Evolutionary conservation across 2,329 filamentous ascomycete genomes (phyloP), one percentile per base, ranked within the genome.

Genomic region (Cercospora canescens): DNA sequence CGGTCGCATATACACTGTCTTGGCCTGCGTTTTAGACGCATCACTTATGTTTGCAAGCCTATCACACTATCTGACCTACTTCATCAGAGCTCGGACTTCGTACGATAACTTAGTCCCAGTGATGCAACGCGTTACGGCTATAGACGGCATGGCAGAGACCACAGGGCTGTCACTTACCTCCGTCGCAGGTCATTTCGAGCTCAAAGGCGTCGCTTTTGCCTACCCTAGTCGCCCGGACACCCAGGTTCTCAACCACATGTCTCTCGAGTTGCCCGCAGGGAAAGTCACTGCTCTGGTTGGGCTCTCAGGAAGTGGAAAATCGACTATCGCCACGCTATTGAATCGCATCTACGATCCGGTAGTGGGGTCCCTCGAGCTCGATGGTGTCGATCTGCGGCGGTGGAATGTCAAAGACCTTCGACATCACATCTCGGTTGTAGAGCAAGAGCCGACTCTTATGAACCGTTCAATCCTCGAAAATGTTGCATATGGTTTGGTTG

Each of bases 391-490:
- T 32, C 12, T 60, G 21, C 12, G 28, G n/a, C 64, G 74, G 1
- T 66, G 45, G 45, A 50, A 50, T 28, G 45, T 70, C 28, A 76
- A 76, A 32, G 65, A 50, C 28, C 45, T 50, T 66, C 1, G 64
- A 70, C 26, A 73, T 54, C 18, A 69, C 70, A 32, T 66, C 76
- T 41, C 55, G 71, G n/a, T 72, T 34, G 84, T 86, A 3, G 82
- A 83, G 52, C 84, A 86, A 69, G 83, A 86, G 56, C 82, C 84
- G 1, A 81, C 80, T 11, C 76, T 86, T 14, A 75, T 86, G 4
- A 80, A 85, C 62, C 78, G 83, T 3, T 84, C 83, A 0, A 81
- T 86, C 8, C 68, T 85, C 6, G 83, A 86, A 60, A 86, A 86
- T 59, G 83, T 86, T 59, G 83, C 83, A 1, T 79, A 82, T 37